phyloP scores from a whole-genome alignment of 2,329 filamentous ascomycete species.

The Sphaceloma murrayae region DNA sequence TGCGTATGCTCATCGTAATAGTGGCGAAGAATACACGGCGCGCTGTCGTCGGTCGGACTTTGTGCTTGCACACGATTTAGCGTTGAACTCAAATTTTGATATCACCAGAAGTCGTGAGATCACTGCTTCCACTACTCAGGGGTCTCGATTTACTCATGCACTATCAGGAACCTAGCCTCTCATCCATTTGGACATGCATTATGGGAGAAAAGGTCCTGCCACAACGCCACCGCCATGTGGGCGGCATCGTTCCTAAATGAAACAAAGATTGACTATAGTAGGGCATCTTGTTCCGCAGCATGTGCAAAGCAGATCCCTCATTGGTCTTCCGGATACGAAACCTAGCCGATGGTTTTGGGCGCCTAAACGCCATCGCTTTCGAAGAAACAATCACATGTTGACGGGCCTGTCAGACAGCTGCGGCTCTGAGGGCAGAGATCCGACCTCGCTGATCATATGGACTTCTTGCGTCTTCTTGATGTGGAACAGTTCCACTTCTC shows the following conservation, averaged over 20 bases:
- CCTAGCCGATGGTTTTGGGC: neutral
- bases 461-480: slow-evolving; percentile 16
- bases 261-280: too few relatives aligned
- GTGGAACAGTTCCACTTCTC: neutral
- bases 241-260: neutral
- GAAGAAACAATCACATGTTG: neutral
- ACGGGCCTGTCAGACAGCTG: neutral
- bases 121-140: neutral
- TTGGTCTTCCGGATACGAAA: neutral
- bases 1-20: neutral
- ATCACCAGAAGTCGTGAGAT: too few relatives aligned
- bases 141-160: neutral
- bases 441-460: slow-evolving; percentile 10
- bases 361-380: slow-evolving; percentile 3
- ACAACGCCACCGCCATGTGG: neutral
- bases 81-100: slow-evolving; percentile 2
- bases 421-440: neutral
- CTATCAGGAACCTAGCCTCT: too few relatives aligned
- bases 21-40: neutral
- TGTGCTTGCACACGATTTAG: neutral
- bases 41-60: neutral
- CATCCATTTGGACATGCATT: too few relatives aligned
- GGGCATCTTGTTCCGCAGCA: neutral
- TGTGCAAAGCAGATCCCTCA: slow-evolving; percentile 5
- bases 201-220: too few relatives aligned